Conservation (phyloP, 768 basidiomycete genomes). For the Rickenella mellea region DNA sequence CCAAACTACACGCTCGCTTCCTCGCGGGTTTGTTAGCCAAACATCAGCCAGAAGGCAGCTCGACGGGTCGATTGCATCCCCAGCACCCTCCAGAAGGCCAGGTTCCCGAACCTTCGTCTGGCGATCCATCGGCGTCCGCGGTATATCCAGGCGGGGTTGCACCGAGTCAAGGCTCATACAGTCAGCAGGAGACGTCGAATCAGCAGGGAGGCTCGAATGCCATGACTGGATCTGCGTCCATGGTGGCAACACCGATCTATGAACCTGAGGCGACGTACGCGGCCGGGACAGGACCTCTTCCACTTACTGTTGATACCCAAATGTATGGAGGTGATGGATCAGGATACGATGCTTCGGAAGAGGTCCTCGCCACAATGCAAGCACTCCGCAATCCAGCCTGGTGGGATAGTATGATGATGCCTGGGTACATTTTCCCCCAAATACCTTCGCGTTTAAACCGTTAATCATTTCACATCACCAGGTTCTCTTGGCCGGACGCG, state of each 20-base stretch:
- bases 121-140: too few relatives aligned
- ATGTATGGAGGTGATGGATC: conserved; percentile 10
- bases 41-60: conserved; percentile 61
- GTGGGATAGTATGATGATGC: conserved; percentile 83
- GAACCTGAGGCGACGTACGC: conserved; percentile 3
- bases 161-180: not conserved
- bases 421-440: too few relatives aligned
- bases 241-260: not conserved
- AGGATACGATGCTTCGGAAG: conserved; percentile 27
- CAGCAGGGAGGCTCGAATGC: not conserved
- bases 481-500: too few relatives aligned
- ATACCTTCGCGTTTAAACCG: too few relatives aligned
- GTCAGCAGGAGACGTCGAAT: not conserved
- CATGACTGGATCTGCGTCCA: not conserved
- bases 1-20: conserved; percentile 73
- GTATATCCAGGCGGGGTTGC: not conserved
- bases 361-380: conserved; percentile 64
- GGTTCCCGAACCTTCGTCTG: not conserved
- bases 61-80: conserved; percentile 44
- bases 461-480: too few relatives aligned
- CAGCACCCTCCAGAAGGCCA: conserved; percentile 28
- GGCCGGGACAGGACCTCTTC: not conserved
- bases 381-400: conserved; percentile 62
- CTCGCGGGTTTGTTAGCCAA: conserved; percentile 60
- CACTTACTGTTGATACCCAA: not conserved